Conservation (phyloP, 192 early-diverging fungal genomes). For the Backusella circina region DNA sequence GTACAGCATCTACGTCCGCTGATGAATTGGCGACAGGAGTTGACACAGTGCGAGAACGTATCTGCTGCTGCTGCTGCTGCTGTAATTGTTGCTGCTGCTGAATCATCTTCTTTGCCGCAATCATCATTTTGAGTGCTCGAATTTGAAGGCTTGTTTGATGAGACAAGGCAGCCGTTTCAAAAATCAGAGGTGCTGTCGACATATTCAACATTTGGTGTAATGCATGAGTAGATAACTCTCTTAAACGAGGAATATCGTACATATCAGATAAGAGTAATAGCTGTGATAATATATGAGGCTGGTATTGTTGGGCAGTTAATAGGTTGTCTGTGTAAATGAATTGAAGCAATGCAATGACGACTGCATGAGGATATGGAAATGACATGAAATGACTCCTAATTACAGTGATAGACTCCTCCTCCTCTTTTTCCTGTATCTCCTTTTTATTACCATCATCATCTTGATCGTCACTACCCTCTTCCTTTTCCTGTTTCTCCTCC, state of each 20-base stretch:
- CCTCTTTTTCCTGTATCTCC: background rate
- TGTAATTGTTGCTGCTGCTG: conserved; percentile 46
- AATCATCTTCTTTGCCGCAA: conserved; percentile 54
- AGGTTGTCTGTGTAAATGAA: conserved; percentile 70
- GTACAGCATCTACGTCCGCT: background rate
- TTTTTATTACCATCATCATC: background rate
- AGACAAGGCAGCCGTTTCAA: conserved; percentile 62
- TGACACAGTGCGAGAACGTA: conserved; percentile 7
- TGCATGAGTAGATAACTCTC: conserved; percentile 49
- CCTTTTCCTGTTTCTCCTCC: background rate
- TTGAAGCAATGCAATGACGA: conserved; percentile 59
- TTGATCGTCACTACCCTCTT: background rate
- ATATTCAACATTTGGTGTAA: conserved; percentile 63
- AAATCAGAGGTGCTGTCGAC: conserved; percentile 62
- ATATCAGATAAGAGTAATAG: conserved; percentile 58
- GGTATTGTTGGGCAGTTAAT: conserved; percentile 62
- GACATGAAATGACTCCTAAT: conserved; percentile 31
- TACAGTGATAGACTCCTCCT: background rate
- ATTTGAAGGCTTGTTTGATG: conserved; percentile 64
- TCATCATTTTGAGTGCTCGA: conserved; percentile 53
- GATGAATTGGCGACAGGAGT: background rate
- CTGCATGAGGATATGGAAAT: conserved; percentile 45
- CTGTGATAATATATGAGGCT: conserved; percentile 63
- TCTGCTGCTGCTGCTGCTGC: background rate
- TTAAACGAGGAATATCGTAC: conserved; percentile 59